These are phyloP conservation scores for Earliella scabrosa DNA, from an alignment of 1,284 basidiomycete genomes.

Conservation along the genomic window DNA sequence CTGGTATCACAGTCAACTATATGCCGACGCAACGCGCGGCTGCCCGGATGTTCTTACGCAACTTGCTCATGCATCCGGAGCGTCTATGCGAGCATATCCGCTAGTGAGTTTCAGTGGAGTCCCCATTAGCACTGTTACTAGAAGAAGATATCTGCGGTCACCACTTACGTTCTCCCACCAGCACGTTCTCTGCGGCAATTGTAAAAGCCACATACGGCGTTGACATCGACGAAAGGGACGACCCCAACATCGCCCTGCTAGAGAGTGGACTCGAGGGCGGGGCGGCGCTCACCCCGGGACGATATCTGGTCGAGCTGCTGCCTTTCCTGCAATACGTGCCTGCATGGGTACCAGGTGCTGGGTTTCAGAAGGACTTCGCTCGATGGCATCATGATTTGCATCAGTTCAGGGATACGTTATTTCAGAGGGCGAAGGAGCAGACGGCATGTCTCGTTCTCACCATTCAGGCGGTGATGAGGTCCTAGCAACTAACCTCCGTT, in stretches of 20 bases:
- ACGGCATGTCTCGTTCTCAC: not conserved
- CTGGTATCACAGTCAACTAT: not conserved
- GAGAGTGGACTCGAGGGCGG: constrained; percentile 8
- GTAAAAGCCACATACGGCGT: constrained; percentile 18
- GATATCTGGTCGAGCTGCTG: constrained; percentile 4
- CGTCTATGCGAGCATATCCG: not conserved
- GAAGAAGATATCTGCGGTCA: too few relatives aligned
- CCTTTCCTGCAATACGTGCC: constrained; percentile 15
- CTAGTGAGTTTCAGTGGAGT: not conserved
- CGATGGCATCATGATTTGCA: not conserved
- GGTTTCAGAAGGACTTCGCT: constrained; percentile 1
- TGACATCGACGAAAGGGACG: constrained; percentile 29
- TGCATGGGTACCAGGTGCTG: constrained; percentile 14
- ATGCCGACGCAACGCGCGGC: not conserved
- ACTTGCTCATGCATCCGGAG: not conserved
- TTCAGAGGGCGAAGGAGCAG: not conserved
- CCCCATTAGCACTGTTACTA: too few relatives aligned
- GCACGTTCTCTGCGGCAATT: not conserved
- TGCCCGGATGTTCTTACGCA: not conserved
- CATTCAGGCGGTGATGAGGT: too few relatives aligned
- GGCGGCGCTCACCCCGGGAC: not conserved
- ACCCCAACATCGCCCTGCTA: constrained; percentile 6
- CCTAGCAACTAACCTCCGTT: too few relatives aligned
- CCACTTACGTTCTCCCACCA: not conserved
- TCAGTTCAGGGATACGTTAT: not conserved